These are phyloP conservation scores for Xylaria cubensis DNA, from an alignment of 495 filamentous ascomycete species.

Conservation along the genomic window DNA sequence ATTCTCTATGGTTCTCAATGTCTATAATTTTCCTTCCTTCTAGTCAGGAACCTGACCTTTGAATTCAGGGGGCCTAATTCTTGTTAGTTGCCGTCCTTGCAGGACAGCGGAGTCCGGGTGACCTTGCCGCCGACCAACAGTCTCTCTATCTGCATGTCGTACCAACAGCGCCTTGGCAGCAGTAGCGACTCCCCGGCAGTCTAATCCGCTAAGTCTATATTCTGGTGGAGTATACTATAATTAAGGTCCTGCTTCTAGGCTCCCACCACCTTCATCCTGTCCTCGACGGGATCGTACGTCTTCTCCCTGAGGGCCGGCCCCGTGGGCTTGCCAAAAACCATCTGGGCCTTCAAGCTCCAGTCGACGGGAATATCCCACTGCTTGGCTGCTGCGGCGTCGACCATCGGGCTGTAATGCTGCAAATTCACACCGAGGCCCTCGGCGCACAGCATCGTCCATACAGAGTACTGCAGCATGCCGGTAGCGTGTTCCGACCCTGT, in stretches of 20 bases:
- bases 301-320: slow-evolving; percentile 40
- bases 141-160: no score
- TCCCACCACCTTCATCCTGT: slow-evolving; percentile 35
- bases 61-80: no score
- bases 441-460: slow-evolving; percentile 60
- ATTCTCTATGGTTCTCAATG: no score
- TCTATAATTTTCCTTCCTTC: no score
- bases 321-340: slow-evolving; percentile 54
- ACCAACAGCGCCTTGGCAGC: no score
- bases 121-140: no score
- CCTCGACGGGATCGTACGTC: slow-evolving; percentile 50
- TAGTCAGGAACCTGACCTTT: no score
- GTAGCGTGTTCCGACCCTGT: slow-evolving; percentile 55
- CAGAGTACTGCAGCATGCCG: slow-evolving; percentile 61
- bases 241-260: not conserved
- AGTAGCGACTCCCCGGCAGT: no score
- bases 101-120: no score
- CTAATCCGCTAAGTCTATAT: no score
- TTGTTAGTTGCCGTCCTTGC: no score
- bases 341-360: slow-evolving; percentile 54
- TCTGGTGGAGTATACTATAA: no score
- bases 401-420: slow-evolving; percentile 63
- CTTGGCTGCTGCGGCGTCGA: slow-evolving; percentile 49
- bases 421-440: slow-evolving; percentile 66
- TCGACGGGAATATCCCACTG: slow-evolving; percentile 55